Evolutionary conservation across 306 rosid species (phyloP), one percentile per base, ranked within the genome.

Genomic region (Rosa multiflora): DNA sequence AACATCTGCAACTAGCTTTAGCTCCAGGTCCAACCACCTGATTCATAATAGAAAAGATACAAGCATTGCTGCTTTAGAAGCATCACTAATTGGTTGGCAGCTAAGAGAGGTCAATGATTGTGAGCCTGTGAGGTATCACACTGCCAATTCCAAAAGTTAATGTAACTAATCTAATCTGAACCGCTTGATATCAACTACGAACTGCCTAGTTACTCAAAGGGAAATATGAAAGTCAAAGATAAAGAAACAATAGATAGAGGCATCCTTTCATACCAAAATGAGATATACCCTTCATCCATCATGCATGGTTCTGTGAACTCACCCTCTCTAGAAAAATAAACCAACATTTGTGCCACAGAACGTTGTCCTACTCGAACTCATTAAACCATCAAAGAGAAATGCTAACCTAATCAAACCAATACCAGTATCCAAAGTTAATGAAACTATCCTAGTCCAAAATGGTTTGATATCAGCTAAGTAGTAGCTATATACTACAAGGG

Each of bases 11-110:
- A 92, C 98, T 62, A 95, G 96, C 91, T 95, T 95, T 66, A 95
- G 89, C 71, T 94, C 99, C 86, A 94, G 81, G 77, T 92, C 99
- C 88, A 94, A 87, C 99, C 99, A 94, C 92, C 97, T 92, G 91
- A 87, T 74, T 75, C 81, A 83, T 53, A 76, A 76, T 46, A 78
- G 26, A 76, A 74, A 61, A 48, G 62, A 35, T 59, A 70, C 17
- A 67, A 15, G 37, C 48, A 44, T n/a, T 13, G 8, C 14, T 47
- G 12, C 15, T 23, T 13, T 69, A 5, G 39, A 61, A 61, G 39
- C 20, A 63, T 63, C 68, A 35, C 21, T 66, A 66, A 66, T 37
- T 66, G 18, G 48, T 21, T 64, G 32, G 56, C 15, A 48, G 23
- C 52, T 44, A 78, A 37, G 68, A 37, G 32, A 83, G 61, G 78